A percentile compares a stretch with the other conserved stretches of the same genome.
Conservation (phyloP, 176 grass and related monocot genomes). For the Musa beccarii region DNA sequence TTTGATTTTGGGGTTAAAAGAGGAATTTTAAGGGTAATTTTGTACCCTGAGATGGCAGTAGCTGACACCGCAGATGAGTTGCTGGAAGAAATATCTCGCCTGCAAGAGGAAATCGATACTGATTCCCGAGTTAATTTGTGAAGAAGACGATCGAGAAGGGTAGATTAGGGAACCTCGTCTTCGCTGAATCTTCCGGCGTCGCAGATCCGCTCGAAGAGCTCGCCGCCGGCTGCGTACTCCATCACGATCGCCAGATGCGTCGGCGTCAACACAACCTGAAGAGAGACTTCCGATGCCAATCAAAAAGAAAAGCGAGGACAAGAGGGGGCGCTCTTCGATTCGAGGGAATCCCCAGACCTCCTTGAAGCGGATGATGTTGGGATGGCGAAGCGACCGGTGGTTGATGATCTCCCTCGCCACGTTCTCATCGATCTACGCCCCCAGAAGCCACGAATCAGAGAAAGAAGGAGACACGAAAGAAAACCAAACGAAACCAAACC, state of each 20-base stretch:
- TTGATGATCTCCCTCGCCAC: slow-evolving; percentile 15
- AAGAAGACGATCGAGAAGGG: too few species aligned
- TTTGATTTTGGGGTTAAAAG: not conserved
- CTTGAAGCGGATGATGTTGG: slow-evolving; percentile 15
- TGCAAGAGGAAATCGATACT: not conserved
- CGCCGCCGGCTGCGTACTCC: slow-evolving; percentile 1
- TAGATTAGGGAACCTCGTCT: not conserved
- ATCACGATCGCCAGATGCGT: slow-evolving; percentile 15
- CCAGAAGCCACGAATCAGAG: not conserved
- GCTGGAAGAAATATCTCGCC: slow-evolving; percentile 14
- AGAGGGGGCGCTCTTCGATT: too few species aligned
- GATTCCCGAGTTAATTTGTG: too few species aligned
- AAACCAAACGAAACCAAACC: not conserved
- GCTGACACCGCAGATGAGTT: slow-evolving; percentile 2
- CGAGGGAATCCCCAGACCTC: not conserved
- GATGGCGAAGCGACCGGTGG: slow-evolving; percentile 6
- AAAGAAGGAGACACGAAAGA: not conserved
- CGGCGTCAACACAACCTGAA: slow-evolving; percentile 6
- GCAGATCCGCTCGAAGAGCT: slow-evolving; percentile 12
- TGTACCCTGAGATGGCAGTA: slow-evolving; percentile 9
- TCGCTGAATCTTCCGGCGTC: slow-evolving; percentile 11
- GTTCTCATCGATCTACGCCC: slow-evolving; percentile 8
- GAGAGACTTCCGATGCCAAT: not conserved
- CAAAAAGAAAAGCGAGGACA: not conserved
- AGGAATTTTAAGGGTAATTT: not conserved